These are phyloP conservation scores for Vitis vinifera DNA, from an alignment of 164 flowering plant species.

Conservation along the genomic window ASM3070453v1 NC_081813.1:4303001-4303500, in stretches of 20 bases:
- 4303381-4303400: constrained; percentile 21
- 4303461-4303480: constrained; percentile 26
- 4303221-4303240: constrained; percentile 17
- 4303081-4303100: constrained; percentile 24
- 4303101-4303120: constrained; percentile 29
- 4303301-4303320: neutral
- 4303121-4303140: constrained; percentile 24
- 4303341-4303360: no score
- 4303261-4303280: neutral
- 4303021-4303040: neutral
- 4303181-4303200: constrained; percentile 18
- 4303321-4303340: neutral
- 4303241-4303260: neutral
- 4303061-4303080: neutral
- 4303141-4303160: constrained; percentile 24
- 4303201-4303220: constrained; percentile 35
- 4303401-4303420: constrained; percentile 34
- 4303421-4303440: constrained; percentile 9
- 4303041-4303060: neutral
- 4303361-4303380: constrained; percentile 22
- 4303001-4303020: neutral
- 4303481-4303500: constrained; percentile 15
- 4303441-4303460: constrained; percentile 15
- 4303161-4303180: constrained; percentile 15
- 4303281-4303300: neutral